Base-by-base conservation (phyloP, 441 rosid genomes). In the Pelargonium citronellum region DNA sequence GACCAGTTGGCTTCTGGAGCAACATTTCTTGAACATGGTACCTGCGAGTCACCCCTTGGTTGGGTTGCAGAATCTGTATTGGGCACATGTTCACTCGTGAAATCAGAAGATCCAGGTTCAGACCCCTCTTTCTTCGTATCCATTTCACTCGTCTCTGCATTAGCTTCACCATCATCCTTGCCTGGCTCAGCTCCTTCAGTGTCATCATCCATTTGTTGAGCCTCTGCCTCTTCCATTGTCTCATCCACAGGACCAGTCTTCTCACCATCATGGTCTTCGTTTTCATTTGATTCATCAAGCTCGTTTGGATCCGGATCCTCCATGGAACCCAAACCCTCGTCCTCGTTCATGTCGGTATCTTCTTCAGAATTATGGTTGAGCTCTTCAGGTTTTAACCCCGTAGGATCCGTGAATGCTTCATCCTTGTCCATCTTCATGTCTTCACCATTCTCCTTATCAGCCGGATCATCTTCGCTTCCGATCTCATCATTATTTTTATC, bases 351-450 rank as follows among this genome's bases (percentile, higher is more conserved):
- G 72, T 84, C 86, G 75, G 80, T 74, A 75, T 78, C 89, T 75
- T 91, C 89, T 53, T 82, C 84, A 67, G 78, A 34, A 68, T 60
- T 77, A 77, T 77, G 85, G 80, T 84, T 81, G 22, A 74, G 66
- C 77, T 87, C 86, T 41, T 87, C 89, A 69, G 79, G 84, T 72
- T 89, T 82, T 74, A 81, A 47, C 61, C 87, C 99, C 70, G 85
- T 71, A 49, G 91, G 80, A 84, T 87, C 96, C 57, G 84, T 79
- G 78, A 83, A 79, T 66, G 90, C 89, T 69, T 89, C 91, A 67
- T 89, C 89, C 73, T 90, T 87, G 69, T 79, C 83, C 84, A 85
- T 79, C 73, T 74, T 78, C 79, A 79, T 67, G 66, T 87, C 98
- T 73, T 92, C 96, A 53, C 46, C 53, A 68, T 78, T 76, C 68